Evolutionary conservation across 345 rosid genomes (phyloP).

Genomic region (Rhodamnia argentea): DNA sequence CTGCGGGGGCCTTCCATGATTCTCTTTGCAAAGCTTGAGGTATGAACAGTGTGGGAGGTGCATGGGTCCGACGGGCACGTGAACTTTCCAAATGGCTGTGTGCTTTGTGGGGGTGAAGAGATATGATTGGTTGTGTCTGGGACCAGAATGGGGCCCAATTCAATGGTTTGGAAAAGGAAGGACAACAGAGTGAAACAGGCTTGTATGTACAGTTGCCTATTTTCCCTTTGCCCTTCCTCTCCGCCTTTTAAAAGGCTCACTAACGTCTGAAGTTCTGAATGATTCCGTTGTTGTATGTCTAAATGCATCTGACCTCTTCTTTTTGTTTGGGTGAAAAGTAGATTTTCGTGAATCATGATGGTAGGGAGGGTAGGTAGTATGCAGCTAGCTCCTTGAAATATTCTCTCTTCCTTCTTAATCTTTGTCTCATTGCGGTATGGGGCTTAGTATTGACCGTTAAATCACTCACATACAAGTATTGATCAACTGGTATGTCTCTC

Average conservation of each 20-base stretch:
- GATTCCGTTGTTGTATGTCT: not conserved
- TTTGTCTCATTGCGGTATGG: not conserved
- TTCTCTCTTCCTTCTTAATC: not conserved
- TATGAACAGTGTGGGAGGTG: not conserved
- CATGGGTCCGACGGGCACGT: slow-evolving; percentile 10
- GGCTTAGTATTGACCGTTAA: not conserved
- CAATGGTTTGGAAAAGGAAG: not conserved
- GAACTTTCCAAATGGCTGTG: not conserved
- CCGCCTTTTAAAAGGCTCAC: not conserved
- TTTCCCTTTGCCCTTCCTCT: not conserved
- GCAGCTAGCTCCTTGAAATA: not conserved
- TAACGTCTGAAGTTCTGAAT: not conserved
- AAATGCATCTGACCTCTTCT: not conserved
- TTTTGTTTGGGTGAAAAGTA: not conserved
- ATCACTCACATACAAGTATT: not conserved
- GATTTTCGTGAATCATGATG: not conserved
- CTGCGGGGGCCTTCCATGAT: not conserved
- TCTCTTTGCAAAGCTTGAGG: not conserved
- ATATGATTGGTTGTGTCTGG: slow-evolving; percentile 6
- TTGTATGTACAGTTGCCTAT: not conserved
- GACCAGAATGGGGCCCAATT: not conserved
- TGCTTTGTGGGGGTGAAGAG: slow-evolving; percentile 2
- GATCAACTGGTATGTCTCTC: not conserved
- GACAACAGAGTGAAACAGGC: not conserved
- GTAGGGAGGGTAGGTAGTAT: not conserved